Evolutionary conservation across 106 monocot species (phyloP), one percentile per base, ranked within the genome.

Genomic region (Hemerocallis citrina): DNA sequence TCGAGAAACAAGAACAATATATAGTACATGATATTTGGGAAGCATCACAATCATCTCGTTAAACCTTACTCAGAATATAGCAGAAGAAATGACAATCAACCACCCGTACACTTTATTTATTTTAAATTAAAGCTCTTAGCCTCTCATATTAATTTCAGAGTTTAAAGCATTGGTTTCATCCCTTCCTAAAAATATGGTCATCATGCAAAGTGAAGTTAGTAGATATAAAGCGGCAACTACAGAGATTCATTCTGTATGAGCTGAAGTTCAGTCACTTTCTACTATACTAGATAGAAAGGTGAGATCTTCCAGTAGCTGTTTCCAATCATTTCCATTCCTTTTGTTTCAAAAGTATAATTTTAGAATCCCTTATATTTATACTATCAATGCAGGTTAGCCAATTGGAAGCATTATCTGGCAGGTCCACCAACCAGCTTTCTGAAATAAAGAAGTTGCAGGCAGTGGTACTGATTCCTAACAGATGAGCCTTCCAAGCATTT

Each of bases 81-180:
- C n/a, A n/a, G n/a, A n/a, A n/a, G n/a, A n/a, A n/a, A n/a, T n/a
- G n/a, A n/a, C n/a, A n/a, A n/a, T n/a, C n/a, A n/a, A n/a, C n/a
- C n/a, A n/a, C n/a, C n/a, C n/a, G n/a, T n/a, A n/a, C n/a, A n/a
- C n/a, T n/a, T n/a, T n/a, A n/a, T n/a, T n/a, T n/a, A n/a, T n/a
- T n/a, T n/a, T n/a, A n/a, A n/a, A n/a, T n/a, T n/a, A n/a, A n/a
- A n/a, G n/a, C n/a, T n/a, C n/a, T n/a, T n/a, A n/a, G n/a, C n/a
- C n/a, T n/a, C n/a, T n/a, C n/a, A n/a, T n/a, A n/a, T n/a, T n/a
- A n/a, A 88, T 98, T 50, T 55, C 69, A 10, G 76, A 91, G 52
- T 98, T 98, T 54, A 85, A 85, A 68, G 71, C 60, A 75, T 72
- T 85, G 52, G 77, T 98, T 47, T 68, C 88, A 55, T 88, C 88